Evolutionary conservation across 192 early-diverging fungal genomes (phyloP), one percentile per base, ranked within the genome.

Genomic region (Coemansia nantahalensis): DNA sequence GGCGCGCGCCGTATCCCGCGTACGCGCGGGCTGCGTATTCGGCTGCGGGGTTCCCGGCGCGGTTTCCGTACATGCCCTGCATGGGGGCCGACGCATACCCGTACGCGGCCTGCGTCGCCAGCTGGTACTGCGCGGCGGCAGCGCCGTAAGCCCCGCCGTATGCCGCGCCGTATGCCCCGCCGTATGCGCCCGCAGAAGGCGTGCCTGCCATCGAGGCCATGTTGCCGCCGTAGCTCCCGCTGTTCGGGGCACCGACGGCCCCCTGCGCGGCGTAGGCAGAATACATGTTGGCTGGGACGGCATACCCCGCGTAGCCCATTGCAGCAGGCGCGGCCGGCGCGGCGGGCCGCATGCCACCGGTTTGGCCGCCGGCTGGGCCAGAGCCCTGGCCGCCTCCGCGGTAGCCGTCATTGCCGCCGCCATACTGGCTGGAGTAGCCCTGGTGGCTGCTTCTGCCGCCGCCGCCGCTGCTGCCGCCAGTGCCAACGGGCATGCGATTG

Each of bases 401-500:
- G 26, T 59, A 66, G 44, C 54, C 39, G n/a, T 10, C 42, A 19
- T 18, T 28, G 22, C 54, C 37, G n/a, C 46, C 54, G 13, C 51
- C 35, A 34, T 62, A 42, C 12, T 57, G 58, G 37, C 38, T 43
- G 11, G 38, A 30, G 2, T 48, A 40, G 12, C 50, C 39, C 21
- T 34, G 33, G 9, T 37, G 31, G 5, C 14, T 44, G n/a, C n/a
- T 28, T 5, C 26, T 28, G 31, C 8, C 31, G 31, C 31, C 31
- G 31, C 31, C 31, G 31, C 37, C 37, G 3, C 16, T 44, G 15
- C 19, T 34, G 36, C 37, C 15, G 33, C 21, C 23, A 16, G 19
- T 33, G 12, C 59, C 63, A 36, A 68, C 55, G 14, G 71, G 64
- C 22, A 55, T 56, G 35, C 71, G 71, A 37, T 75, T 75, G 24